phyloP scores from a whole-genome alignment of 2,329 filamentous ascomycete species.

The Neonectria neomacrospora region DNA sequence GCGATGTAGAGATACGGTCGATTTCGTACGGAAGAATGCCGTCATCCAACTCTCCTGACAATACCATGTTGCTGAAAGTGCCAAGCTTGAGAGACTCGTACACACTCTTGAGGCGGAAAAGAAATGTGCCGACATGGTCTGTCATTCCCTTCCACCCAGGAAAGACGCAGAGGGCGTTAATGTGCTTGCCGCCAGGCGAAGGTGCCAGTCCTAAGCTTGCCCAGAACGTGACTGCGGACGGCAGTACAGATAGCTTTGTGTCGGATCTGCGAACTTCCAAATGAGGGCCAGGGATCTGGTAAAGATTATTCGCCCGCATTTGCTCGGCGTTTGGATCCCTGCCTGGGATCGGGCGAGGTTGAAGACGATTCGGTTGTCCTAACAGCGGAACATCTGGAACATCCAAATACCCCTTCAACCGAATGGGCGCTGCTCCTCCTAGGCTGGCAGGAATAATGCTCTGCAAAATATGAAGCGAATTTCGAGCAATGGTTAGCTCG shows the following conservation, averaged over 20 bases:
- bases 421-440: constrained; percentile 51
- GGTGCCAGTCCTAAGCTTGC: constrained; percentile 81
- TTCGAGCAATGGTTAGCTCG: constrained; percentile 57
- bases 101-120: constrained; percentile 73
- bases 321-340: constrained; percentile 57
- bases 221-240: constrained; percentile 82
- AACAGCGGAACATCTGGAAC: constrained; percentile 67
- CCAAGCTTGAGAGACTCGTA: constrained; percentile 83
- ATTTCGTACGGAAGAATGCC: constrained; percentile 63
- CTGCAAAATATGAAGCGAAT: constrained; percentile 61
- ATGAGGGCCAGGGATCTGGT: constrained; percentile 74
- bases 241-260: constrained; percentile 76
- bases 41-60: constrained; percentile 52
- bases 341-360: constrained; percentile 59
- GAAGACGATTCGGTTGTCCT: constrained; percentile 63
- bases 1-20: constrained; percentile 57
- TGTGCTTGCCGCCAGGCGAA: constrained; percentile 75
- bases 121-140: constrained; percentile 70
- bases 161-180: constrained; percentile 76
- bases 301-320: constrained; percentile 63
- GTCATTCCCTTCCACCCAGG: constrained; percentile 72
- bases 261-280: constrained; percentile 78
- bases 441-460: constrained; percentile 59
- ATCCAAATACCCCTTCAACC: constrained; percentile 62
- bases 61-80: constrained; percentile 64